These are phyloP conservation scores for Decorospora gaudefroyi DNA, from an alignment of 2,329 filamentous ascomycete genomes.

Conservation along the genomic window DNA sequence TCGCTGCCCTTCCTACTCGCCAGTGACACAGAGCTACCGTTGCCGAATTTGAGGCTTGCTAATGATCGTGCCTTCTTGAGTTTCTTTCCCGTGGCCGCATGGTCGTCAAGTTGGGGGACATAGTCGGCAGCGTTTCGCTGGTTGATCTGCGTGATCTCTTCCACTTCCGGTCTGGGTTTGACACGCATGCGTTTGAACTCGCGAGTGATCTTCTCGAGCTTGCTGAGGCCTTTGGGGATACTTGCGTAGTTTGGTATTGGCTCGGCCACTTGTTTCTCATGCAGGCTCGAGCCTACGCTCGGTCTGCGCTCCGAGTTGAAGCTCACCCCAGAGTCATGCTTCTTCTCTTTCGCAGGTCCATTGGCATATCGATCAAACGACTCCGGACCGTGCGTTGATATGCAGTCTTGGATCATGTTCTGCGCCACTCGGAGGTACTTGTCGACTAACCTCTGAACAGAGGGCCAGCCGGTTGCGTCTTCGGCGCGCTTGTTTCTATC, in stretches of 20 bases:
- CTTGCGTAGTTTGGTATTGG: constrained; percentile 24
- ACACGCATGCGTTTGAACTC: constrained; percentile 63
- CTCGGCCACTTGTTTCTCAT: constrained; percentile 33
- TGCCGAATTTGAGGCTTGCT: constrained; percentile 37
- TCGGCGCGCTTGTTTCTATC: constrained; percentile 56
- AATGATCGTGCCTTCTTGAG: constrained; percentile 47
- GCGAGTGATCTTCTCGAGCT: constrained; percentile 63
- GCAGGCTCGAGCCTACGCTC: constrained; percentile 32
- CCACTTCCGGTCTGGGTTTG: constrained; percentile 57
- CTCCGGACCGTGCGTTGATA: constrained; percentile 50
- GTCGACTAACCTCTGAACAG: constrained; percentile 55
- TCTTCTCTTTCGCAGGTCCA: constrained; percentile 54
- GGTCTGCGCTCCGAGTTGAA: constrained; percentile 53
- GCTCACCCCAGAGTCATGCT: constrained; percentile 67
- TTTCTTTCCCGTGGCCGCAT: constrained; percentile 41
- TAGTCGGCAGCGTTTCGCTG: constrained; percentile 26
- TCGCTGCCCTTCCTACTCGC: constrained; percentile 44
- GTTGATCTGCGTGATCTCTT: constrained; percentile 50
- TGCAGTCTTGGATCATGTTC: constrained; percentile 65
- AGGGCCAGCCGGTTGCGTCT: constrained; percentile 62
- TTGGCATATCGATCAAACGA: constrained; percentile 41
- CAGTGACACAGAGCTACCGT: constrained; percentile 40
- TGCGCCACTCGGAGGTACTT: constrained; percentile 64
- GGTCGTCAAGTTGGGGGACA: constrained; percentile 24
- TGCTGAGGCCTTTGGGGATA: constrained; percentile 49